phyloP scores from a whole-genome alignment of 176 grass and related monocot species.

The Triticum urartu region DNA sequence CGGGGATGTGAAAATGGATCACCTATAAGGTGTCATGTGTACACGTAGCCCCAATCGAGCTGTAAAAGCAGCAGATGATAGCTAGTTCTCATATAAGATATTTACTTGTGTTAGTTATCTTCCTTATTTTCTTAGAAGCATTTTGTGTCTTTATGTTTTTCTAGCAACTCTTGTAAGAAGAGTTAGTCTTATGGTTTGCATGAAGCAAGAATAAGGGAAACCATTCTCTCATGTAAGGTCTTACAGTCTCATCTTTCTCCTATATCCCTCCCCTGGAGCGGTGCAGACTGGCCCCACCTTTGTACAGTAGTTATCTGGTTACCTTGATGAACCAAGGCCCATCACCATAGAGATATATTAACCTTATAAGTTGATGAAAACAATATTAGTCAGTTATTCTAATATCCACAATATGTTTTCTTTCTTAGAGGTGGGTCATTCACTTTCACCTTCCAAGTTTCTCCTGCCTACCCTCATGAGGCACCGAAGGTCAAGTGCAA shows the following conservation, averaged over 20 bases:
- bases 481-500: slow-evolving; percentile 95
- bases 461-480: slow-evolving; percentile 86
- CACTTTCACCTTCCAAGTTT: slow-evolving; percentile 73
- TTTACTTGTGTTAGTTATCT: not conserved
- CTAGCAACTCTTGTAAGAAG: not conserved
- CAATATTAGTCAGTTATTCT: not conserved
- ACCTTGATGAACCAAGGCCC: not conserved
- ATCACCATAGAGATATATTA: not conserved
- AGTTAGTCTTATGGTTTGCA: not conserved
- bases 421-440: slow-evolving; percentile 49
- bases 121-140: not conserved
- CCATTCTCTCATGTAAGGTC: not conserved
- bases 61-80: not conserved
- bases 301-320: not conserved
- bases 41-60: not conserved
- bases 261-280: not conserved
- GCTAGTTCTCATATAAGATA: not conserved
- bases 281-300: not conserved
- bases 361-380: not conserved
- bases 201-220: not conserved
- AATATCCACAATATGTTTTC: not conserved
- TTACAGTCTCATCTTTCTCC: not conserved
- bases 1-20: not conserved
- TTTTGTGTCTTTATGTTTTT: not conserved
- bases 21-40: not conserved